Evolutionary conservation across 176 grass and related monocot genomes (phyloP), one percentile per base, ranked within the genome.

Genomic region (Tuctoria greenei): DNA sequence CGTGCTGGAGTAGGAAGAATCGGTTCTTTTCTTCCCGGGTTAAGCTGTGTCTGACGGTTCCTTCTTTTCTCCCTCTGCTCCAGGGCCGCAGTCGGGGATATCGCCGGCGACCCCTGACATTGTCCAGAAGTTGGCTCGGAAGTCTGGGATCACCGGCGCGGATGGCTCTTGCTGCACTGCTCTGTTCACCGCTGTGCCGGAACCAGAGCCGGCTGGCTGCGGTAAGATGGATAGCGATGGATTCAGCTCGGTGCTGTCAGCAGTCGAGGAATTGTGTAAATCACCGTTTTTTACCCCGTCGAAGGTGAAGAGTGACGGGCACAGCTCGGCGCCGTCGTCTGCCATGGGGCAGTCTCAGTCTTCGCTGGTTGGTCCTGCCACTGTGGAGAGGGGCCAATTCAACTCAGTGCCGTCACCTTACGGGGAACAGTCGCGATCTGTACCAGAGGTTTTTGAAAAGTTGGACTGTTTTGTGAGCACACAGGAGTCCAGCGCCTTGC

Each of bases 21-120:
- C 18, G 17, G 0, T 62, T 54, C 14, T 59, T 35, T 34, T n/a
- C 66, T 20, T 61, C 6, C 0, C 2, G 50, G 35, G 35, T 59
- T 55, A 38, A 17, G 26, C 20, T 35, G 73, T 66, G 36, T 10
- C 73, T 81, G 56, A 75, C 18, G 28, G 37, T 54, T 52, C 18
- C 18, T 15, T 11, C 42, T 5, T 41, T 20, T 63, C 23, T 14
- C 61, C 31, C 2, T n/a, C 18, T 23, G 25, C 7, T 76, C 26
- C 65, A 86, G 71, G 26, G 38, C n/a, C 36, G 43, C 56, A 26
- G 26, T 28, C 56, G 57, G 72, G 18, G 46, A 69, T 64, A 44
- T 61, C 66, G 39, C 85, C 79, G 66, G 38, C 50, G 73, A 82
- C 79, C 23, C 66, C 79, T 17, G 79, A 66, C 66, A 78, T 72